Conservation (phyloP, 768 basidiomycete genomes). For the Boletus vermiculosoides region DNA sequence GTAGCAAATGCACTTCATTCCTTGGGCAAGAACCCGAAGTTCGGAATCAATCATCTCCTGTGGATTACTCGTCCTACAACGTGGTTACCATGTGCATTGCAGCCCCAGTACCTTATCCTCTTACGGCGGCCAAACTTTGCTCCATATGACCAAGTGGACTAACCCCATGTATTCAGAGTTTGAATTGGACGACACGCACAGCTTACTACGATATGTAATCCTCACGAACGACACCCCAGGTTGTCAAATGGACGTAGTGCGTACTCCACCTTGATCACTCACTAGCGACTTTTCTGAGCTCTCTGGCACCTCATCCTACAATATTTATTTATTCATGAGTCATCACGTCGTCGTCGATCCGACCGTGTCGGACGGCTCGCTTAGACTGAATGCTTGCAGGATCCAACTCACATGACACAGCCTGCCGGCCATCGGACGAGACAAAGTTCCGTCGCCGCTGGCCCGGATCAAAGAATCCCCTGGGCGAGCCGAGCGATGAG, state of each 20-base stretch:
- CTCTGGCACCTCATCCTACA: neutral
- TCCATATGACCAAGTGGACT: no score
- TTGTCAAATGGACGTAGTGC: neutral
- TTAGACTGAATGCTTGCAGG: neutral
- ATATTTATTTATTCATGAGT: no score
- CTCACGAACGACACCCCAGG: neutral
- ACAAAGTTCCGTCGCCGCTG: neutral
- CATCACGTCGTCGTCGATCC: neutral
- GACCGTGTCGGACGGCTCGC: neutral
- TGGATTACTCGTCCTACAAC: neutral
- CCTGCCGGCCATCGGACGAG: neutral
- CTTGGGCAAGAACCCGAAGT: neutral
- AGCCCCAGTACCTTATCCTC: neutral
- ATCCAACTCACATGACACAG: neutral
- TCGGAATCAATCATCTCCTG: neutral
- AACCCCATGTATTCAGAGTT: neutral
- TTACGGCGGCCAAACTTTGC: neutral
- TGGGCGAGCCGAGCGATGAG: neutral
- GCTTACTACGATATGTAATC: neutral
- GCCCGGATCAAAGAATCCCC: neutral
- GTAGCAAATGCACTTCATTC: neutral
- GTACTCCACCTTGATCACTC: no score
- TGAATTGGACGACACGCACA: neutral
- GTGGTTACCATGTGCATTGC: neutral
- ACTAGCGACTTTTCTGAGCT: neutral